phyloP scores from a whole-genome alignment of 495 filamentous ascomycete genomes.

The Trichoderma asperelloides region DNA sequence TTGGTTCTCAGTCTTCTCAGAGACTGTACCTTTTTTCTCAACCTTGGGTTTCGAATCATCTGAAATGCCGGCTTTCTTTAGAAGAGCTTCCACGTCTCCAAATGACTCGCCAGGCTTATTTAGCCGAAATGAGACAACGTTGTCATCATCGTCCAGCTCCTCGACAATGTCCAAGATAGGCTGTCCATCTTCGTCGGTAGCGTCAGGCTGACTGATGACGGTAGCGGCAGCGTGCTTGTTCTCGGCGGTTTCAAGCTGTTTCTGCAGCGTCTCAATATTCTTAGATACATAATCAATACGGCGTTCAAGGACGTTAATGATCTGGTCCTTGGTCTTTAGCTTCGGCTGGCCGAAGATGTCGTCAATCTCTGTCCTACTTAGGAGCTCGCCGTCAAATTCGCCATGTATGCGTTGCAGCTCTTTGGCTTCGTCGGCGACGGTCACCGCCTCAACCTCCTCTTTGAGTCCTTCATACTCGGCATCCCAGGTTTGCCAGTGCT shows the following conservation, averaged over 20 bases:
- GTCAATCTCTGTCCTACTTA: conserved; percentile 49
- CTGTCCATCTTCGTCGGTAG: conserved; percentile 53
- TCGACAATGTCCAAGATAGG: conserved; percentile 83
- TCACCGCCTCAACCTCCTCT: conserved; percentile 56
- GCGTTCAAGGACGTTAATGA: conserved; percentile 61
- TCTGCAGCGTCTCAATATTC: conserved; percentile 63
- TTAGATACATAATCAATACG: conserved; percentile 81
- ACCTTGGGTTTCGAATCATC: conserved; percentile 31
- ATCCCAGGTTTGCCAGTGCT: conserved; percentile 83
- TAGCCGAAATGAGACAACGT: conserved; percentile 59
- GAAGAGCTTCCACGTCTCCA: conserved; percentile 52
- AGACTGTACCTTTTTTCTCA: neutral
- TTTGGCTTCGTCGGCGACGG: conserved; percentile 47
- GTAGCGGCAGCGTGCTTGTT: conserved; percentile 49
- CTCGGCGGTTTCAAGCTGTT: conserved; percentile 58
- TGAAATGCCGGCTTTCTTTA: conserved; percentile 59
- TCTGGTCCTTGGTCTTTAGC: conserved; percentile 42
- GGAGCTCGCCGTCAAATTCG: conserved; percentile 33
- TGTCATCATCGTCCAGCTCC: conserved; percentile 85
- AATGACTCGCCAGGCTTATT: conserved; percentile 53
- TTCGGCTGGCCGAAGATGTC: conserved; percentile 52
- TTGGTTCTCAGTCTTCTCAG: conserved; percentile 4
- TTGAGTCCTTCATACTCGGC: conserved; percentile 83
- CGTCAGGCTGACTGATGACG: conserved; percentile 37
- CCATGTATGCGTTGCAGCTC: conserved; percentile 30